Evolutionary conservation across 257 asterid genomes (phyloP).

Genomic region (Sherardia arvensis): DNA sequence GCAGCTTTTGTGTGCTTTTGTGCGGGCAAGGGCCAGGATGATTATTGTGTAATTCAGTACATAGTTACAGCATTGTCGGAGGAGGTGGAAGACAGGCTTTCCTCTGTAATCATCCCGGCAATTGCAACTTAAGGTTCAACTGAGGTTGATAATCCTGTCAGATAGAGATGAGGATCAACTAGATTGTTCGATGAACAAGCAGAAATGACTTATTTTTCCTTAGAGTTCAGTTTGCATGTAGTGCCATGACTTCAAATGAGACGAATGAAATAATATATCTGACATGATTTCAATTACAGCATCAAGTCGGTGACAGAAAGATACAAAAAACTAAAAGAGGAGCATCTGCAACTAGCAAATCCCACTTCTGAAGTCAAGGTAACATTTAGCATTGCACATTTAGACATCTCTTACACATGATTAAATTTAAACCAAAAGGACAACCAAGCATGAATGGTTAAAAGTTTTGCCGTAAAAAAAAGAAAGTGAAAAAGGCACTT

Average conservation of each 20-base stretch:
- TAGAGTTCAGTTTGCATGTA: neutral
- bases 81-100: neutral
- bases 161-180: neutral
- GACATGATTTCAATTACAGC: conserved; percentile 29
- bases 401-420: neutral
- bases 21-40: neutral
- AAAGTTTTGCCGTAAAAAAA: neutral
- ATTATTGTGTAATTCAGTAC: neutral
- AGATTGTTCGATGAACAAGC: neutral
- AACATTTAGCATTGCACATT: conserved; percentile 11
- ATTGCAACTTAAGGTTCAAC: neutral
- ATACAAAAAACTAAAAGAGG: conserved; percentile 49
- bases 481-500: neutral
- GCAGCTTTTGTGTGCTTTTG: neutral
- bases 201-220: neutral
- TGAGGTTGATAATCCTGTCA: neutral
- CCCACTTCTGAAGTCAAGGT: conserved; percentile 73
- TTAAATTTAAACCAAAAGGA: neutral
- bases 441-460: neutral
- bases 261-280: conserved; percentile 1
- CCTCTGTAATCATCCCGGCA: neutral
- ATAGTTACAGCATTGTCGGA: neutral
- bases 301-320: conserved; percentile 59
- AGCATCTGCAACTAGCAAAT: conserved; percentile 41
- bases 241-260: neutral